A percentile compares a stretch with the other conserved stretches of the same genome.
phyloP scores from a whole-genome alignment of 345 rosid genomes.

The Gossypium raimondii region DNA sequence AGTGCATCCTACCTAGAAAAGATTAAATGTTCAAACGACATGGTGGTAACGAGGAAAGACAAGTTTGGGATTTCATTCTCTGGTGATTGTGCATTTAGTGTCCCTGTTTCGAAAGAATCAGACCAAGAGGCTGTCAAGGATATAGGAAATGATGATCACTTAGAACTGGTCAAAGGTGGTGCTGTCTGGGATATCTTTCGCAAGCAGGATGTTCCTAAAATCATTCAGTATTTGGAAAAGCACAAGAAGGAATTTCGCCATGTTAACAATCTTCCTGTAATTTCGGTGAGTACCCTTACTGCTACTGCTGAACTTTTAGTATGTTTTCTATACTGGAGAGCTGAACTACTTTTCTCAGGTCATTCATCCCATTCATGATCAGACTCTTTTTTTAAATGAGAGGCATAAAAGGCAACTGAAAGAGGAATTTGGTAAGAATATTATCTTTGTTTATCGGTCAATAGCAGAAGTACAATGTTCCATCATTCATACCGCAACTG shows the following conservation, averaged over 20 bases:
- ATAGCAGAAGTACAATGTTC: not conserved
- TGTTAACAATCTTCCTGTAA: slow-evolving; percentile 31
- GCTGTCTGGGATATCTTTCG: slow-evolving; percentile 63
- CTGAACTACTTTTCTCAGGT: slow-evolving; percentile 28
- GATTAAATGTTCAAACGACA: slow-evolving; percentile 4
- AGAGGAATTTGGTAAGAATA: slow-evolving; percentile 49
- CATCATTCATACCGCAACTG: not conserved
- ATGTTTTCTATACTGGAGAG: slow-evolving; percentile 1
- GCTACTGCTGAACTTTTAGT: not conserved
- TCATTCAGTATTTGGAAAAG: slow-evolving; percentile 37
- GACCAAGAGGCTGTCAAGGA: not conserved
- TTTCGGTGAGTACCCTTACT: slow-evolving; percentile 32
- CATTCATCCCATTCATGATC: slow-evolving; percentile 55
- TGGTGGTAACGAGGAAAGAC: not conserved
- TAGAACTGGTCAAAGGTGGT: slow-evolving; percentile 29
- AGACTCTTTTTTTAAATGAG: slow-evolving; percentile 42
- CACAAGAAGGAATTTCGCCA: slow-evolving; percentile 40
- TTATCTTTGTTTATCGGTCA: not conserved
- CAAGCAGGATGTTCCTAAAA: slow-evolving; percentile 49
- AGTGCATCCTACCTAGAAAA: not conserved
- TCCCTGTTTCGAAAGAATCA: not conserved
- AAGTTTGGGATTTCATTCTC: not conserved
- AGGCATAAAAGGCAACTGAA: slow-evolving; percentile 51
- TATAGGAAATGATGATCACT: not conserved
- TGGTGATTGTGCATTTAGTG: not conserved